Conservation (phyloP, 371 early-diverging fungal genomes). For the Mortierella sp. region DNA sequence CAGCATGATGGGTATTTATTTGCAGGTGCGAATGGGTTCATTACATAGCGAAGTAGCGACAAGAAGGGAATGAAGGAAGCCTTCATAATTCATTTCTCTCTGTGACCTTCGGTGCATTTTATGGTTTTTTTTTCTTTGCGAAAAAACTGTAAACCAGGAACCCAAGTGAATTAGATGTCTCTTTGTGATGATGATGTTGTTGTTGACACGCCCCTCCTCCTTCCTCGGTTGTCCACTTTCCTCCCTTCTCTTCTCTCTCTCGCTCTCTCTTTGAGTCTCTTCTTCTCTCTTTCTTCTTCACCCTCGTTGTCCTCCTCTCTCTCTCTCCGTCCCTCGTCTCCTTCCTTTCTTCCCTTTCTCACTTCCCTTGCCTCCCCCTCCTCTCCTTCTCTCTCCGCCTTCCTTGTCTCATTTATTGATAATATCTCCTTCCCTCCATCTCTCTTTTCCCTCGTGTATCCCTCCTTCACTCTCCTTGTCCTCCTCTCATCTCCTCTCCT, state of each 20-base stretch:
- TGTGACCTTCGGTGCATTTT: neutral
- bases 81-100: neutral
- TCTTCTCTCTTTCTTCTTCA: neutral
- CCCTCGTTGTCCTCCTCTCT: neutral
- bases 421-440: neutral
- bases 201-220: neutral
- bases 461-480: neutral
- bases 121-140: neutral
- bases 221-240: neutral
- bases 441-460: neutral
- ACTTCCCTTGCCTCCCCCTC: neutral
- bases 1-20: neutral
- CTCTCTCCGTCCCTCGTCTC: slow-evolving; percentile 11
- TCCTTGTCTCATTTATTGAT: neutral
- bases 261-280: neutral
- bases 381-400: neutral
- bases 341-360: neutral
- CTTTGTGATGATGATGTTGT: neutral
- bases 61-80: neutral
- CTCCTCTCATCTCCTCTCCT: neutral
- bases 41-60: neutral
- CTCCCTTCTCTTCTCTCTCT: neutral
- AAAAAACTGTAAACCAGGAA: neutral
- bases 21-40: neutral
- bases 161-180: neutral